Base-by-base conservation (phyloP, 768 basidiomycete species). In the Boletus speciosus region DNA sequence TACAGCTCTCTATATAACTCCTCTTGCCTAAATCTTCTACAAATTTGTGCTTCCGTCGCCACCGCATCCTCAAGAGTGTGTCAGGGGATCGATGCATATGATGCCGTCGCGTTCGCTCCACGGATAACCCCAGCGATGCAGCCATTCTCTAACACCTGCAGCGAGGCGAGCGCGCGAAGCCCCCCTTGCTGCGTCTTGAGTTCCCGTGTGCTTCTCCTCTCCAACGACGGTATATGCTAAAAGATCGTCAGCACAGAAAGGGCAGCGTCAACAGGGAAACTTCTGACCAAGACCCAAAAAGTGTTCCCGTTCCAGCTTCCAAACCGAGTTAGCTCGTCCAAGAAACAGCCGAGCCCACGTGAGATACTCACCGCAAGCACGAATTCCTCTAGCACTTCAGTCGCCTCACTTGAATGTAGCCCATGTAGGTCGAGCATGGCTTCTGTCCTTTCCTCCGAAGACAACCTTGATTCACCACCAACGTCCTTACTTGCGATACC, bases 171-270 rank as follows among this genome's bases (percentile, higher is more conserved):
- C 81, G 49, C 90, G 85, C 8, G 91, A 91, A 4, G 91, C 84
- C 27, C 93, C 93, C 37, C 93, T 81, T 12, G 77, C 82, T 4
- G 81, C 74, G 63, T 95, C 93, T 65, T 95, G 92, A n/a, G 85
- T 88, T 2, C 90, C 95, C 1, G 91, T 93, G 69, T 98, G 96
- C 71, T 94, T 96, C 71, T 96, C 92, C 73, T 98, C 93, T 19
- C 97, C 96, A 6, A 98, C 91, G 41, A 99, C 79, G 19, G 92
- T 74, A 67, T 89, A 99, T 6, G 90, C 93, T 89, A 60, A 36
- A 60, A 29, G 46, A 48, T 34, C 34, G 43, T 59, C 35, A 60
- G 52, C 25, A 58, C 40, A 54, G 46, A 37, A 43, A 23, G 34
- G 35, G 15, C 32, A 36, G 6, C 41, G 44, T 31, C 34, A 32